Evolutionary conservation across 2,329 filamentous ascomycete species (phyloP).

Genomic region (Neopestalotiopsis clavispora): DNA sequence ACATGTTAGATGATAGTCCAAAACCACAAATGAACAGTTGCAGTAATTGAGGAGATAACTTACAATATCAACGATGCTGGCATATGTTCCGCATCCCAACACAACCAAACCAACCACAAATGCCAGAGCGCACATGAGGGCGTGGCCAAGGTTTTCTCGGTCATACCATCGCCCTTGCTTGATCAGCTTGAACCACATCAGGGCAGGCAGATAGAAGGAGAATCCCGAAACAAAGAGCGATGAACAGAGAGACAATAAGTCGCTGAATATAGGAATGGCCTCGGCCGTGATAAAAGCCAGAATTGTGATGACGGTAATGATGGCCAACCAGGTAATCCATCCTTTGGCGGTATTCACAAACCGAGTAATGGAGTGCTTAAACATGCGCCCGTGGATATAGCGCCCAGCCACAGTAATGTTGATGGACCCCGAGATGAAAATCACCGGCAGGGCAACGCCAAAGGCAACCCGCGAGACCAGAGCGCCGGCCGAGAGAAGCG

Average conservation of each 20-base stretch:
- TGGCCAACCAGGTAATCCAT: slow-evolving; percentile 57
- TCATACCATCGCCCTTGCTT: slow-evolving; percentile 33
- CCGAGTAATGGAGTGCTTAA: slow-evolving; percentile 34
- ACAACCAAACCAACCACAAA: slow-evolving; percentile 36
- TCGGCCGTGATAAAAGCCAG: slow-evolving; percentile 74
- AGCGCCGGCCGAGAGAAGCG: slow-evolving; percentile 60
- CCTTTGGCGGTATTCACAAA: slow-evolving; percentile 40
- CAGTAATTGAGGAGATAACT: slow-evolving; percentile 22
- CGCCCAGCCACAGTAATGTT: slow-evolving; percentile 57
- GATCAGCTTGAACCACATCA: slow-evolving; percentile 40
- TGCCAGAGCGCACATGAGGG: slow-evolving; percentile 28
- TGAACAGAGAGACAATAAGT: slow-evolving; percentile 61
- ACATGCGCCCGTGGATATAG: slow-evolving; percentile 39
- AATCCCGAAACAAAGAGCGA: slow-evolving; percentile 56
- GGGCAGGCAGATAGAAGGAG: slow-evolving; percentile 40
- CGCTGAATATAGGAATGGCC: slow-evolving; percentile 74
- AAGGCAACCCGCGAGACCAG: slow-evolving; percentile 65
- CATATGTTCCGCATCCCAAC: slow-evolving; percentile 37
- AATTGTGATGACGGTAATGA: slow-evolving; percentile 63
- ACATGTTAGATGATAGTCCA: background rate
- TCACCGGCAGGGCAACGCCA: slow-evolving; percentile 66
- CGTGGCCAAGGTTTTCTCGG: slow-evolving; percentile 31
- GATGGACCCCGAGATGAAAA: slow-evolving; percentile 68
- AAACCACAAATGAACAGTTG: background rate
- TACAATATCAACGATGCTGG: slow-evolving; percentile 38